Evolutionary conservation across 2,329 filamentous ascomycete genomes (phyloP), one percentile per base, ranked within the genome.

Genomic region (Mycosphaerelloides madeirae): DNA sequence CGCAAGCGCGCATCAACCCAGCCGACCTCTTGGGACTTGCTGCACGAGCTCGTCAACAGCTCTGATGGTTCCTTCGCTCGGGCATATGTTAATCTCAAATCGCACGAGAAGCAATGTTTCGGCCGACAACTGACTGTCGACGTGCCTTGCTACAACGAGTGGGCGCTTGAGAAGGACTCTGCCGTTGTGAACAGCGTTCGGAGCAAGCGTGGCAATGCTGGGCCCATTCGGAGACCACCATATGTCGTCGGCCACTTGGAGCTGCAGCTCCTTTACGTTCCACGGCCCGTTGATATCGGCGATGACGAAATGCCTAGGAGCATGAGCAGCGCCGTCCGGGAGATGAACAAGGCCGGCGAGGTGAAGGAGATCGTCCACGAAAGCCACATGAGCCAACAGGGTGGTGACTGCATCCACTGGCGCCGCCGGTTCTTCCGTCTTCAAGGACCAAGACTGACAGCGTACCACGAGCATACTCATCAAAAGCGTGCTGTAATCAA

Each of bases 271-370:
- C 75, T 98, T 12, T 98, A 95, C 61, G 89, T 98, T 1, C 93
- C 93, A 1, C 88, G 90, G 58, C 91, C 93, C 3, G 91, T 87
- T 72, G 85, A 85, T 34, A 77, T 83, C 22, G 82, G 81, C 38
- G 93, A 97, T 53, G 90, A 96, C 13, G 91, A 97, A 56, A 96
- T 98, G 88, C 93, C 93, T 43, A 97, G 97, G 81, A 96, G 90
- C 73, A 95, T 98, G 90, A 95, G 93, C 68, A 86, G 87, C 33
- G 95, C 89, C 66, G 85, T 97, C 57, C 80, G 93, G 14, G 93
- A 97, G 71, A 82, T 98, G 70, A 87, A 85, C 68, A 87, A 91
- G 41, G 89, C 91, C 2, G 89, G 95, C 65, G 85, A 86, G 64
- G 78, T 86, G 50, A 79, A 85, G 50, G 81, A 85, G 50, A 84